A percentile compares a stretch with the other conserved stretches of the same genome.
Evolutionary conservation across 1,284 basidiomycete species (phyloP).

Genomic region (Volvariella volvacea): DNA sequence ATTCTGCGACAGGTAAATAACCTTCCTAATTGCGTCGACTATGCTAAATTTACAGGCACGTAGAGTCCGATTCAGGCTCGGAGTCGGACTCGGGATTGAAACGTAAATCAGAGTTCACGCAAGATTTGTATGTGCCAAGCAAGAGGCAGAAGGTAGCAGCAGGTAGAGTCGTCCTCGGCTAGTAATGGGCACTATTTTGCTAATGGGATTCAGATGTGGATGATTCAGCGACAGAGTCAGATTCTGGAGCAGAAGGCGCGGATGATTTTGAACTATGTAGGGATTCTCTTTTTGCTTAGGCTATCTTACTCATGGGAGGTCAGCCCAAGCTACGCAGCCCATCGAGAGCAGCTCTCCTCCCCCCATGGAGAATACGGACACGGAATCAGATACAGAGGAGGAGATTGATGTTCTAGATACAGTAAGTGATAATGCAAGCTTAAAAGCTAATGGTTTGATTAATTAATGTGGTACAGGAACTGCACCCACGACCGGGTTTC

Average conservation of each 20-base stretch:
- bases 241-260: constrained; percentile 22
- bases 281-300: no score
- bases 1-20: constrained; percentile 23
- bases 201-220: no score
- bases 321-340: neutral
- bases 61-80: constrained; percentile 19
- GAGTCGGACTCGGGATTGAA: constrained; percentile 7
- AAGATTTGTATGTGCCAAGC: neutral
- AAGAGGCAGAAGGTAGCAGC: constrained; percentile 3
- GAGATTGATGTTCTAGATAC: constrained; percentile 31
- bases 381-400: constrained; percentile 20
- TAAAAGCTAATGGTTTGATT: no score
- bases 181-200: no score
- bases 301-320: no score
- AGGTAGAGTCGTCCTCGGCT: no score
- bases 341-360: neutral
- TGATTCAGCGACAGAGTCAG: constrained; percentile 38
- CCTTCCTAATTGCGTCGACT: neutral
- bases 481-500: constrained; percentile 47
- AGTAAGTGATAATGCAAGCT: constrained; percentile 16
- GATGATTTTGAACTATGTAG: no score
- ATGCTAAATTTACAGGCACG: neutral
- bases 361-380: constrained; percentile 9
- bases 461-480: constrained; percentile 18
- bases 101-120: constrained; percentile 2